Percentiles rank a stretch among this genome's conserved stretches.
Conservation (phyloP, 345 rosid species). For the Heritiera littoralis region DNA sequence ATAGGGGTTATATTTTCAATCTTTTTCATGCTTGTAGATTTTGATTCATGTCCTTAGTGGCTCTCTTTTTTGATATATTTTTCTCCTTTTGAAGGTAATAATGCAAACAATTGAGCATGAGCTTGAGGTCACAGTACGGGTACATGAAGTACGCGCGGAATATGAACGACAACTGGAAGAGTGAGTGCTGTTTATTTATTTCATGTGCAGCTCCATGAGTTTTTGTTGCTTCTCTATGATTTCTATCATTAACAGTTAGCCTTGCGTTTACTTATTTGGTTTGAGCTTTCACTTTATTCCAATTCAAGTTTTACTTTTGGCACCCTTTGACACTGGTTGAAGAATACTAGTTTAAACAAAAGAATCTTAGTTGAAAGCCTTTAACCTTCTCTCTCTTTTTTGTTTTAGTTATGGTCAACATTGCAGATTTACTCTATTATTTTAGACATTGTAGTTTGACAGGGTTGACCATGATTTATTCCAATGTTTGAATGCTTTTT, state of each 20-base stretch:
- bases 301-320: background rate
- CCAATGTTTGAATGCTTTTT: background rate
- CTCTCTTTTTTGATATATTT: background rate
- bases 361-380: background rate
- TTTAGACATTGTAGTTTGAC: background rate
- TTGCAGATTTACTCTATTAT: background rate
- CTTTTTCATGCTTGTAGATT: background rate
- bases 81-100: slow-evolving; percentile 55
- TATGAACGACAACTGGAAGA: slow-evolving; percentile 93
- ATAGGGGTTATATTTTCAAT: slow-evolving; percentile 3
- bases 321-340: background rate
- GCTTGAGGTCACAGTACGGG: slow-evolving; percentile 85
- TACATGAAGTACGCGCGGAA: slow-evolving; percentile 91
- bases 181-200: slow-evolving; percentile 50
- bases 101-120: slow-evolving; percentile 95
- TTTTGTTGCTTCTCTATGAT: background rate
- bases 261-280: background rate
- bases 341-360: background rate
- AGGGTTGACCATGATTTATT: background rate
- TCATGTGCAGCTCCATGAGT: background rate
- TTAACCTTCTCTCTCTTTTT: background rate
- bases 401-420: background rate
- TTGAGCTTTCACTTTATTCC: background rate
- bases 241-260: background rate
- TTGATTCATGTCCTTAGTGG: background rate